Base-by-base conservation (phyloP, 345 rosid species). In the Eutrema heterophyllum region DNA sequence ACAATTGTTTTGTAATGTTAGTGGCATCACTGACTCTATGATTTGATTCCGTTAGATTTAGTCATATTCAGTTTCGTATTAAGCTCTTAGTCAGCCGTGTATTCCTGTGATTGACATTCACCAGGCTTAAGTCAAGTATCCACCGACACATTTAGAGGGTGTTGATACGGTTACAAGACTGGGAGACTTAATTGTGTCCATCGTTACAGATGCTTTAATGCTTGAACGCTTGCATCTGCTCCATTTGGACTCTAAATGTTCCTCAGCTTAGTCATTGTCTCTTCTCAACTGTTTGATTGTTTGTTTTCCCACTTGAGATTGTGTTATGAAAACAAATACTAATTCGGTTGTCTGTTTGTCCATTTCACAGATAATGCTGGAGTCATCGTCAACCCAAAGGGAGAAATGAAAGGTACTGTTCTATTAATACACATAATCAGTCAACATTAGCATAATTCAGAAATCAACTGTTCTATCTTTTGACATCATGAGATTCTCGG, bases 381-480 rank as follows among this genome's bases (percentile, higher is more conserved):
- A 46, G 98, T 94, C 18, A 94, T 91, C 14, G 97, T 94, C 59
- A 94, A 94, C 57, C 97, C 96, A 1, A 91, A 94, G 72, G 98
- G 97, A 54, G 97, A 94, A 79, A 91, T 94, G 98, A 91, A 91
- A 87, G 98, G 97, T 57, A 57, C 11, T 54, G 59, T 30, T 55
- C 26, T 5, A 2, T 11, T 5, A 5, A 6, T 12, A 5, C 57
- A 27, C 6, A 1, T 15, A n/a, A 45, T 9, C 14, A 24, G 4
- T 50, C 14, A 7, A 18, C 11, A 2, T 16, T 0, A 18, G 0
- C 33, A 51, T 24, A 24, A 32, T 55, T 11, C 21, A 33, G 3
- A 6, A 15, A 9, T 33, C 4, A 33, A 9, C 3, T 86, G 66
- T 15, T 63, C 26, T 44, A n/a, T 45, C 0, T 7, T 44, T 45